Conservation (phyloP, 2,329 filamentous ascomycete species). For the Orbilia quercus region DNA sequence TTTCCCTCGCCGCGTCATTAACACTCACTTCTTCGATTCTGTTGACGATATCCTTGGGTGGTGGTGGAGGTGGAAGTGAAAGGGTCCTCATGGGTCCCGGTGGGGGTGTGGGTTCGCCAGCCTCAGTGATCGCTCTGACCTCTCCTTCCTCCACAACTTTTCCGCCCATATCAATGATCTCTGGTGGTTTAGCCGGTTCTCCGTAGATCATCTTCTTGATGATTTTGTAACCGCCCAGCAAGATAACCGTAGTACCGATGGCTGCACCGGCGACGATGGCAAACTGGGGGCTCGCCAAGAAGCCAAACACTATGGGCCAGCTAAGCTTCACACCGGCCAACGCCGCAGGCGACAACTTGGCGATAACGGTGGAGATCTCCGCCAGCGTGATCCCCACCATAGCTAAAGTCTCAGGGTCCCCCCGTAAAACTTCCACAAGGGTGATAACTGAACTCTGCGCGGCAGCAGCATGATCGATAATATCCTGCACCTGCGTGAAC, state of each 20-base stretch:
- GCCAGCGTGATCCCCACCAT: constrained; percentile 92
- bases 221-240: constrained; percentile 97
- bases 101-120: constrained; percentile 19
- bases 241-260: constrained; percentile 92
- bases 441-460: constrained; percentile 72
- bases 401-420: constrained; percentile 89
- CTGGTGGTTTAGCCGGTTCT: constrained; percentile 46
- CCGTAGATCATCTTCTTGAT: constrained; percentile 77
- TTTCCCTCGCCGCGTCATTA: constrained; percentile 39
- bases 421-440: constrained; percentile 82
- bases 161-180: constrained; percentile 53
- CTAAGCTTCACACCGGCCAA: constrained; percentile 79
- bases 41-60: neutral
- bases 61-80: constrained; percentile 5
- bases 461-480: constrained; percentile 59
- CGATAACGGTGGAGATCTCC: constrained; percentile 83
- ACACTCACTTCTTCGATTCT: constrained; percentile 40
- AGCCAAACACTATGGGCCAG: constrained; percentile 85
- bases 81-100: neutral
- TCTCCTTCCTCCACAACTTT: constrained; percentile 49
- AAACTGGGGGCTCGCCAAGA: constrained; percentile 91
- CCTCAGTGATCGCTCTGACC: constrained; percentile 34
- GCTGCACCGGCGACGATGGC: constrained; percentile 90
- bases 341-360: constrained; percentile 85
- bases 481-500: constrained; percentile 58